Evolutionary conservation across 306 rosid genomes (phyloP).

Genomic region (Castanea sativa): DNA sequence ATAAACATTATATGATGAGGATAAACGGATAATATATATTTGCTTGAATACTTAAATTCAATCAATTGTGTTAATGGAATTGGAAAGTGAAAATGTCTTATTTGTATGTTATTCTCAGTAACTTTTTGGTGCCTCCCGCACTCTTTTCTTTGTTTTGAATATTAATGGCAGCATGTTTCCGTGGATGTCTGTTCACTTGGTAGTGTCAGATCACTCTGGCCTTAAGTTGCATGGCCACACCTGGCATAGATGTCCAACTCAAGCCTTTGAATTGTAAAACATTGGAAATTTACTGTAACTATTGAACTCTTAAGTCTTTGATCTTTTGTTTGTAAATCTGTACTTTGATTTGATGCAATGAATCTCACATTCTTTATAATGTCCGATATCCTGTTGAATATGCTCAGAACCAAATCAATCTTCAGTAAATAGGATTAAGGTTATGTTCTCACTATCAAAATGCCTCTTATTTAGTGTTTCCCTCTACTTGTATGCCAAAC

Average conservation of each 20-base stretch:
- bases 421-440: not conserved
- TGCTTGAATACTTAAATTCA: not conserved
- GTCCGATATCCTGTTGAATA: not conserved
- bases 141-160: not conserved
- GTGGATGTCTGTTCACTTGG: not conserved
- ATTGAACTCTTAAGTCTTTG: not conserved
- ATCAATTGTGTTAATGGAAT: not conserved
- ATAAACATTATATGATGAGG: not conserved
- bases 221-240: not conserved
- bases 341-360: not conserved
- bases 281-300: not conserved
- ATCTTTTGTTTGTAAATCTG: not conserved
- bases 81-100: not conserved
- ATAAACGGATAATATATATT: not conserved
- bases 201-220: not conserved
- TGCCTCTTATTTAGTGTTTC: conserved; percentile 10
- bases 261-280: not conserved
- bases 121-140: not conserved
- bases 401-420: not conserved
- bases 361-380: not conserved
- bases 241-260: not conserved
- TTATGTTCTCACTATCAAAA: not conserved
- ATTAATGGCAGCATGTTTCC: not conserved
- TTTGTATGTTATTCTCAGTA: not conserved
- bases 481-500: not conserved